Percentiles rank a stretch among this genome's conserved stretches.
phyloP scores from a whole-genome alignment of 1,284 basidiomycete genomes.

The Trichosporon ovoides region DNA sequence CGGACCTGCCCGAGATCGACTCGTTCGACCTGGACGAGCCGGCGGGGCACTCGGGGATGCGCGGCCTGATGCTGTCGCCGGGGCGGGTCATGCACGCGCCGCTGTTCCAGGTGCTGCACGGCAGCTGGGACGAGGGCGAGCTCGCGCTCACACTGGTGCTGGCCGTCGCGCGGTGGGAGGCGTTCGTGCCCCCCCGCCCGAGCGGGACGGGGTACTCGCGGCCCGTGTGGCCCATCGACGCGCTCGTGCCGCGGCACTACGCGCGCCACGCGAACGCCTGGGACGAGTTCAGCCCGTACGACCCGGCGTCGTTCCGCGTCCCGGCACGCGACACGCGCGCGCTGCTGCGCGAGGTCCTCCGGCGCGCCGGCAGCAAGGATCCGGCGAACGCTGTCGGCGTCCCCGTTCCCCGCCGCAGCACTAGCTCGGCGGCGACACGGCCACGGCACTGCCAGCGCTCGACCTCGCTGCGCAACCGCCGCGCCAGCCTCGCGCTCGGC shows the following conservation, averaged over 20 bases:
- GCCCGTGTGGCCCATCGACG: conserved; percentile 2
- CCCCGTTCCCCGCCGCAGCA: background rate
- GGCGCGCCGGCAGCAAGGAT: background rate
- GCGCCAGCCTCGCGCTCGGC: background rate
- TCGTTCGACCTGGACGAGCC: conserved; percentile 2
- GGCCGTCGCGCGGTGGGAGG: background rate
- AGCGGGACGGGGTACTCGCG: conserved; percentile 1
- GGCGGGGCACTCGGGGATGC: background rate
- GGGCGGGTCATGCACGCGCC: background rate
- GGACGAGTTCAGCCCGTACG: conserved; percentile 5
- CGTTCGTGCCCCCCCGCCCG: background rate
- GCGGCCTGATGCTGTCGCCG: background rate
- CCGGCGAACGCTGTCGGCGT: conserved; percentile 2
- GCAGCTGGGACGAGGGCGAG: background rate
- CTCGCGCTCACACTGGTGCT: background rate
- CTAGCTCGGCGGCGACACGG: background rate
- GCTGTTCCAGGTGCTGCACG: background rate
- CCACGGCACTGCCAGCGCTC: background rate
- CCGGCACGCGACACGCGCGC: background rate
- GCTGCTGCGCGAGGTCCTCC: conserved; percentile 1
- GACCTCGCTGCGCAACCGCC: background rate
- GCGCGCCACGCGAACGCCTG: background rate
- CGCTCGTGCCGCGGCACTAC: conserved; percentile 3
- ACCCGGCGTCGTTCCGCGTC: conserved; percentile 1
- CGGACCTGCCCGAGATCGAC: background rate